Percentiles rank a stretch among this genome's conserved stretches.
Conservation (phyloP, 257 asterid genomes). For the Apocynum venetum region DNA sequence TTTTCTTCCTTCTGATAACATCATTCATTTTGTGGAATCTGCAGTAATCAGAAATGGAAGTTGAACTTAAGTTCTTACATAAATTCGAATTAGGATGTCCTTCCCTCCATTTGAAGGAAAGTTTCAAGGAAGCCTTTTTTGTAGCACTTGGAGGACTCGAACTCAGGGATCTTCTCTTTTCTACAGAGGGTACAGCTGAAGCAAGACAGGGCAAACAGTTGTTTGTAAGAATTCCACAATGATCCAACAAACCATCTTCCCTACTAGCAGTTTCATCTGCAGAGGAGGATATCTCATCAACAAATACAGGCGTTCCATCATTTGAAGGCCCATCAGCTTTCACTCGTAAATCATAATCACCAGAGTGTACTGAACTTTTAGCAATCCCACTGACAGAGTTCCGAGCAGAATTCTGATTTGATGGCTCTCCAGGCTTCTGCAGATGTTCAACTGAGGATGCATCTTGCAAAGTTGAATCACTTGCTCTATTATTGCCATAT, state of each 20-base stretch:
- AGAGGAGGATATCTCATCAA: slow-evolving; percentile 49
- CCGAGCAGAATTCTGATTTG: slow-evolving; percentile 33
- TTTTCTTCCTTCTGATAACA: neutral
- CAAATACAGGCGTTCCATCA: slow-evolving; percentile 45
- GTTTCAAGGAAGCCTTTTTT: slow-evolving; percentile 71
- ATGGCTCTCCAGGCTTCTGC: slow-evolving; percentile 31
- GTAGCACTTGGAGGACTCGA: slow-evolving; percentile 62
- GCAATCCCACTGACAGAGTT: slow-evolving; percentile 42
- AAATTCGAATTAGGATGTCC: slow-evolving; percentile 55
- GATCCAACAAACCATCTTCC: slow-evolving; percentile 54
- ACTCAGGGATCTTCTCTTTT: slow-evolving; percentile 66
- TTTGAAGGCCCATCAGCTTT: slow-evolving; percentile 38
- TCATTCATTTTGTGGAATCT: neutral
- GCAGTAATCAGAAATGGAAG: neutral
- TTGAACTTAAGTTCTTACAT: slow-evolving; percentile 42
- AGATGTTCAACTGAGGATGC: slow-evolving; percentile 29
- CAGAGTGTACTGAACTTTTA: slow-evolving; percentile 30
- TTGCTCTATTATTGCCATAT: slow-evolving; percentile 25
- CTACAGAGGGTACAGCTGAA: slow-evolving; percentile 52
- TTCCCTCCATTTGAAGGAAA: slow-evolving; percentile 82
- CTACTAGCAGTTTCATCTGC: slow-evolving; percentile 45
- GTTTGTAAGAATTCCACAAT: slow-evolving; percentile 69
- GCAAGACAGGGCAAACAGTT: slow-evolving; percentile 94
- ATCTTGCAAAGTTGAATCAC: slow-evolving; percentile 27
- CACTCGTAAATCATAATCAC: slow-evolving; percentile 25